A percentile compares a stretch with the other conserved stretches of the same genome.
These are phyloP conservation scores for Wilcoxina mikolae DNA, from an alignment of 495 filamentous ascomycete species.

Conservation along the genomic window DNA sequence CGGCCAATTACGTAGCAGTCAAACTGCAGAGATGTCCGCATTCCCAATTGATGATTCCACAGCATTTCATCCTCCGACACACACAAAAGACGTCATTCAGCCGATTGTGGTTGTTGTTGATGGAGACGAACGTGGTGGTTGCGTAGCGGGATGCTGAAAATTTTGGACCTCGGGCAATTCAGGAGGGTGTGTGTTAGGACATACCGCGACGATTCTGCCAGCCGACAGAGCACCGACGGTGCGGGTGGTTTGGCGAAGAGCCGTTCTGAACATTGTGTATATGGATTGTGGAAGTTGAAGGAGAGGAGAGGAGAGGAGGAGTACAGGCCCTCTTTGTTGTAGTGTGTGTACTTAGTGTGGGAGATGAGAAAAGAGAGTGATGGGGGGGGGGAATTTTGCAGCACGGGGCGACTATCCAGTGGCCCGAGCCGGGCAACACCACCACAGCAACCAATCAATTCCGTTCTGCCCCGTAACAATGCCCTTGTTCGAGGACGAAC, in stretches of 20 bases:
- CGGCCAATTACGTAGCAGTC: constrained; percentile 30
- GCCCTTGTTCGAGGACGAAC: neutral
- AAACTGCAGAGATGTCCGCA: constrained; percentile 29
- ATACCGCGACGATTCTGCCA: constrained; percentile 81
- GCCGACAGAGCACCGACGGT: constrained; percentile 85
- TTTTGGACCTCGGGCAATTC: constrained; percentile 4
- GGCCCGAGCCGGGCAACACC: constrained; percentile 3
- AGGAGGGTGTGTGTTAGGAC: constrained; percentile 32
- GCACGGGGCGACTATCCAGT: constrained; percentile 2
- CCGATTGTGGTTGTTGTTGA: constrained; percentile 1
- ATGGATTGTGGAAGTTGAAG: constrained; percentile 34
- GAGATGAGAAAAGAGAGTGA: constrained; percentile 31
- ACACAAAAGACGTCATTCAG: neutral
- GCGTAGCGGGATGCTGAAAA: constrained; percentile 7
- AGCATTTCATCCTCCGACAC: neutral
- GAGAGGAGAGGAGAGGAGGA: constrained; percentile 30
- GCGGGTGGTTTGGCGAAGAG: constrained; percentile 87
- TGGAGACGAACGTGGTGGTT: neutral
- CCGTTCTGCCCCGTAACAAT: neutral
- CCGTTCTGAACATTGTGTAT: constrained; percentile 87
- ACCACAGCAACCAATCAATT: neutral
- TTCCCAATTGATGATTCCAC: neutral
- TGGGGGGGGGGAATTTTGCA: constrained; percentile 41
- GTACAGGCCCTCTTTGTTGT: neutral
- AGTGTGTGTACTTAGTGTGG: constrained; percentile 11